Base-by-base conservation (phyloP, 208 protist species). In the Leishmania mexicana region DNA sequence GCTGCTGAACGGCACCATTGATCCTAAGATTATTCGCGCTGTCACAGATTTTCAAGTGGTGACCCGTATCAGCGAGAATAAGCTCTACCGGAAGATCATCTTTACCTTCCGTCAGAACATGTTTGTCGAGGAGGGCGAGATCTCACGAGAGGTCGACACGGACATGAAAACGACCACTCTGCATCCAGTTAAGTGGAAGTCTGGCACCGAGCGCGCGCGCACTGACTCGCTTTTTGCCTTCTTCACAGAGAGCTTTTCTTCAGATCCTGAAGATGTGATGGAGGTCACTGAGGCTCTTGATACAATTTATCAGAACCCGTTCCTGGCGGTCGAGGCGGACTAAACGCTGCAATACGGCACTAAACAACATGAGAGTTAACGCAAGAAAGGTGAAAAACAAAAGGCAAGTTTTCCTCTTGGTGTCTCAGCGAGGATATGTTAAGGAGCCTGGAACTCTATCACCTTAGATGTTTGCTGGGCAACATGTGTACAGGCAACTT, bases 11-110 rank as follows among this genome's bases (percentile, higher is more conserved):
- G 88, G 87, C 54, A 96, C 93, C 0, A 90, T 94, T 58, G 94
- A 97, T 67, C 91, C 92, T 0, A 96, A 95, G 79, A 84, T 97
- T 81, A 47, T 92, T 13, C 89, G 91, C n/a, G 93, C 94, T 17
- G 78, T 97, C 38, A 90, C 84, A 24, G 79, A 89, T 28, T 93
- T 97, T 72, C 81, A 88, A 21, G 86, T 97, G 15, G 81, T 83
- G 42, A 86, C 89, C 17, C 80, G 45, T 10, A 70, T 88, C n/a
- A 81, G 89, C 35, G 81, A 90, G 45, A 85, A 84, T 0, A 90
- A 83, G 17, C 73, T 93, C 1, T 86, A 82, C 53, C 83, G 92
- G 21, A 92, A 88, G 21, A 86, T 97, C 10, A 75, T 85, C 15
- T 60, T 97, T 2, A 85, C 73, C 1, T 88, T 97, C 17, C 83